Base-by-base conservation (phyloP, 1,284 basidiomycete species). In the Schizophyllum amplum region DNA sequence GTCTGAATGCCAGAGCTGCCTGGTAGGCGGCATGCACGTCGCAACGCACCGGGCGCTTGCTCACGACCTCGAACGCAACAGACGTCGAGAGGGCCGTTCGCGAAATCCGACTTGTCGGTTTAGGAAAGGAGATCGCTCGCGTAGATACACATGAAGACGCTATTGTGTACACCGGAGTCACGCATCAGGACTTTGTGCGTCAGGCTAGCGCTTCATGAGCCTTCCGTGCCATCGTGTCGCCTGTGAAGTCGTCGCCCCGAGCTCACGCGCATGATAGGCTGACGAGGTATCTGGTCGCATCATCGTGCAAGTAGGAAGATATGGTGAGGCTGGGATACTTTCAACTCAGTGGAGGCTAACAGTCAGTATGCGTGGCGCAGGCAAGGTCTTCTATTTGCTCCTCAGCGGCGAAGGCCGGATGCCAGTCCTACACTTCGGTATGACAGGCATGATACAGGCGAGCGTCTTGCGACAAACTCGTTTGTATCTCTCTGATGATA, bases 361-460 rank as follows among this genome's bases (percentile, higher is more conserved):
- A 23, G 48, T 52, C 46, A 47, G 24, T 22, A 57, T 42, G 27
- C 46, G 56, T 57, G 25, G 17, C 46, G 2, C 53, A 84, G 90
- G 90, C 49, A 94, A 93, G 69, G 81, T 82, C 59, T 89, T 92
- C 65, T 92, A 86, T 66, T 67, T 92, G n/a, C 75, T 77, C 49
- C 75, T 92, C 0, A 79, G 82, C 47, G 87, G 87, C 3, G 62
- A 75, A 22, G 87, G 87, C 0, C 74, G 75, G 64, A 70, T 80
- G 61, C 89, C 88, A 2, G 84, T 91, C 4, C 72, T 91, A 57
- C 89, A 92, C 67, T 89, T 92, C 63, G 90, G 90, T 1, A 92
- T 92, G 90, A 91, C 88, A 2, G 89, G 90, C 7, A 84, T 86
- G 83, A 74, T 92, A 42, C 84, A 88, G 72, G 86, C 87, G 20